These are phyloP conservation scores for Neocallimastix lanati DNA, from an alignment of 192 early-diverging fungal species.

Conservation along the genomic window DNA sequence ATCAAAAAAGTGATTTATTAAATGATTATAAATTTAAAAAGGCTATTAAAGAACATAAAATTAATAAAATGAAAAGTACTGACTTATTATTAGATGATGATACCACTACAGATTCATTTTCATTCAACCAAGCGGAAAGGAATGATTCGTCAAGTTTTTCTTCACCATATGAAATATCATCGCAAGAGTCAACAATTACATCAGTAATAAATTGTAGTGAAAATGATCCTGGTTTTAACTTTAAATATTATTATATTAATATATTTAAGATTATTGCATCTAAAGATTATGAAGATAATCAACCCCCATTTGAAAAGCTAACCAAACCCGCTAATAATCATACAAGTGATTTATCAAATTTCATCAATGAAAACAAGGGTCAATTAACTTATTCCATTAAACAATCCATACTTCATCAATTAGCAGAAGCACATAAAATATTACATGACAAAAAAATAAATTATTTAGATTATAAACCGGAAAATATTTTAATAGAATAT, in stretches of 20 bases:
- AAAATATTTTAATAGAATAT: not conserved
- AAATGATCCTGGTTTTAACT: not conserved
- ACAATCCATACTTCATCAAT: conserved; percentile 4
- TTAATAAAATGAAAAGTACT: not conserved
- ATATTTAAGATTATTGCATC: not conserved
- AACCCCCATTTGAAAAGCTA: not conserved
- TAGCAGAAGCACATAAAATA: conserved; percentile 5
- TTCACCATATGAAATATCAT: not conserved
- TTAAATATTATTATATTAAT: not conserved
- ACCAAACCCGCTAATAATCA: conserved; percentile 7
- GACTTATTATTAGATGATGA: not conserved
- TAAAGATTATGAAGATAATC: not conserved
- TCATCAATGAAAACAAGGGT: not conserved
- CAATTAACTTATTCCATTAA: not conserved
- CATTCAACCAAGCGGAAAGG: not conserved
- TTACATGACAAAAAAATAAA: conserved; percentile 1
- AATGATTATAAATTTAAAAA: not conserved
- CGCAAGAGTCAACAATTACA: not conserved
- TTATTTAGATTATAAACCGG: conserved; percentile 5
- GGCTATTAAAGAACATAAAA: not conserved
- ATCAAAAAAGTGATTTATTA: not conserved
- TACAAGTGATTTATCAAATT: conserved; percentile 6
- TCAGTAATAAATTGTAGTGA: not conserved
- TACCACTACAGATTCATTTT: not conserved
- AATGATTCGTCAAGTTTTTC: not conserved